phyloP scores from a whole-genome alignment of 768 basidiomycete species.

The Candolleomyces eurysporus region DNA sequence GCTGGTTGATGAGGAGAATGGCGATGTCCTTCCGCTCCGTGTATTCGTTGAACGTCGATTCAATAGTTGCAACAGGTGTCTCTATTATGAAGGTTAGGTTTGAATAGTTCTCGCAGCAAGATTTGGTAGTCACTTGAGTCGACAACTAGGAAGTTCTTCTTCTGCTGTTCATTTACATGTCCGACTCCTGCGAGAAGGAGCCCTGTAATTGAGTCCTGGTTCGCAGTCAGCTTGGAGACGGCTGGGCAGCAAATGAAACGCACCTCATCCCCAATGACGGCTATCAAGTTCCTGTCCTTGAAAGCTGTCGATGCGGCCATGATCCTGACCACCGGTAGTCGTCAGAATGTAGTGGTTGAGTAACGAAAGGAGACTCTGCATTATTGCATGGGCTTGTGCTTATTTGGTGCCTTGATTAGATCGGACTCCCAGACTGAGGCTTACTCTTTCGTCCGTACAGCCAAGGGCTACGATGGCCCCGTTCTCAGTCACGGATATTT shows the following conservation, averaged over 20 bases:
- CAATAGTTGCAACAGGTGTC: slow-evolving; percentile 87
- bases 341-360: neutral
- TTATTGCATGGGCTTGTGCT: neutral
- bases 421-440: neutral
- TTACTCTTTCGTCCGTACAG: slow-evolving; percentile 3
- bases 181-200: slow-evolving; percentile 94
- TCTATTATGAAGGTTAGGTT: slow-evolving; percentile 44
- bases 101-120: neutral
- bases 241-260: slow-evolving; percentile 9
- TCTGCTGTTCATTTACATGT: slow-evolving; percentile 84
- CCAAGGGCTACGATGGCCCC: neutral
- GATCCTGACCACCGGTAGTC: too few species aligned
- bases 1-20: slow-evolving; percentile 96
- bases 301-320: slow-evolving; percentile 56
- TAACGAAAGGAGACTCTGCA: neutral
- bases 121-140: slow-evolving; percentile 72
- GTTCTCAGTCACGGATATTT: slow-evolving; percentile 52
- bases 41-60: slow-evolving; percentile 90
- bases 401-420: slow-evolving; percentile 6
- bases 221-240: slow-evolving; percentile 11
- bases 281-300: slow-evolving; percentile 85
- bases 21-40: slow-evolving; percentile 94
- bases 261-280: slow-evolving; percentile 98
- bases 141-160: slow-evolving; percentile 97
- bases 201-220: slow-evolving; percentile 94